A percentile compares a stretch with the other conserved stretches of the same genome.
phyloP scores from a whole-genome alignment of 192 early-diverging fungal genomes.

The Linnemannia hyalina region DNA sequence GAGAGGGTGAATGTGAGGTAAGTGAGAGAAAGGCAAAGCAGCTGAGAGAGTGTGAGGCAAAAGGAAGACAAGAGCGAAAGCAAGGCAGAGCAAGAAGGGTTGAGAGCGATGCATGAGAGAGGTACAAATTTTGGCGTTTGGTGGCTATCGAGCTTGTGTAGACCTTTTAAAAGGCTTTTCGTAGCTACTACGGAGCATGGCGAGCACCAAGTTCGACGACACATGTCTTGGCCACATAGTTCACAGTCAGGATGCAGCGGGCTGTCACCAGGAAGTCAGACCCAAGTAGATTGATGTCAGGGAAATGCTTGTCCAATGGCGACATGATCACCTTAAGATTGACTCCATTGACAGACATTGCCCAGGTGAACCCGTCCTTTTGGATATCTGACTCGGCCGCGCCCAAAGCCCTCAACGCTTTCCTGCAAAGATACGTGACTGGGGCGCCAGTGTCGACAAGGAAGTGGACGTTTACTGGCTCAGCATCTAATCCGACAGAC shows the following conservation, averaged over 20 bases:
- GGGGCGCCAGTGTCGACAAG: conserved; percentile 7
- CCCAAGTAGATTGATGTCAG: conserved; percentile 7
- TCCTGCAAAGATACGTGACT: conserved; percentile 13
- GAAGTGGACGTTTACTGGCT: conserved; percentile 4
- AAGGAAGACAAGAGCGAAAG: background rate
- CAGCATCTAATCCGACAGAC: background rate
- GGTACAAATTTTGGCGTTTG: background rate
- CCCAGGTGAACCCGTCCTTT: conserved; percentile 8
- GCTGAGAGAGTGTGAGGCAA: background rate
- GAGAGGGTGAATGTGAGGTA: background rate
- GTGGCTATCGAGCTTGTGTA: conserved; percentile 8
- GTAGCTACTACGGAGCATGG: background rate
- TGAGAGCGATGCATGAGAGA: background rate
- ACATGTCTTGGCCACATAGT: conserved; percentile 14
- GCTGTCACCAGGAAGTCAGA: conserved; percentile 18
- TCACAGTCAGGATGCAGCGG: conserved; percentile 8
- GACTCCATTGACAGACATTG: conserved; percentile 7
- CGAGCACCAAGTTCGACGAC: conserved; percentile 9
- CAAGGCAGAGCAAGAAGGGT: background rate
- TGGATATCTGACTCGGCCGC: conserved; percentile 7
- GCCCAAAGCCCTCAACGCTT: background rate
- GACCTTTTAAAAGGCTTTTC: background rate
- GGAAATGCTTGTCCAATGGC: conserved; percentile 13
- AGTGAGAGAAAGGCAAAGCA: background rate
- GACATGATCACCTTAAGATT: conserved; percentile 14